Conservation (phyloP, 169 alveolate species). For the Perkinsus olseni region DNA sequence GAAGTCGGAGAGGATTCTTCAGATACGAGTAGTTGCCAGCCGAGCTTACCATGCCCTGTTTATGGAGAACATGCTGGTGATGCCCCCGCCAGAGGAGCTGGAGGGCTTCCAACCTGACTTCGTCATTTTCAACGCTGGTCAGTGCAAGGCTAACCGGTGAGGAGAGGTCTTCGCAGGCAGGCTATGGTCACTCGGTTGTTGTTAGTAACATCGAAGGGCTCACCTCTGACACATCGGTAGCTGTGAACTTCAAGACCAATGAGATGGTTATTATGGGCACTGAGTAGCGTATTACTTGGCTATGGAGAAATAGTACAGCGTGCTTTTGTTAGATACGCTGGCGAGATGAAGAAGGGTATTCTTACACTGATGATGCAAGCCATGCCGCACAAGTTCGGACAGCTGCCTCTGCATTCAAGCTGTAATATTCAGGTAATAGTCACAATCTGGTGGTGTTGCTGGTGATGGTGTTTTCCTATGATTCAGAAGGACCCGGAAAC, state of each 20-base stretch:
- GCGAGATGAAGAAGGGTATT: conserved; percentile 88
- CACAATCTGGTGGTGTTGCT: not conserved
- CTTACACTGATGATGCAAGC: conserved; percentile 77
- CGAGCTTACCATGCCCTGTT: conserved; percentile 87
- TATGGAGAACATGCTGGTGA: conserved; percentile 81
- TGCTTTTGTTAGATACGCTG: conserved; percentile 60
- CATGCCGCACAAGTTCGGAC: conserved; percentile 65
- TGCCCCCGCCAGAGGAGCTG: conserved; percentile 61
- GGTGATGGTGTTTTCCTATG: not conserved
- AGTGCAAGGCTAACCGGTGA: not conserved
- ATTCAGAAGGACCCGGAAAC: not conserved
- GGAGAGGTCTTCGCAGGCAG: no score
- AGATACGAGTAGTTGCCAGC: conserved; percentile 50
- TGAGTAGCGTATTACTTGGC: conserved; percentile 41
- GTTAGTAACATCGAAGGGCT: conserved; percentile 41
- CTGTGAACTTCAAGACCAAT: conserved; percentile 64
- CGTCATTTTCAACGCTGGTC: conserved; percentile 79
- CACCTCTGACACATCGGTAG: conserved; percentile 71
- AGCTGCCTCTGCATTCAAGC: conserved; percentile 80
- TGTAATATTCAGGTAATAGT: conserved; percentile 49
- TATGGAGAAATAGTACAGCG: not conserved
- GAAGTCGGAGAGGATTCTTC: not conserved
- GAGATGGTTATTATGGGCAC: conserved; percentile 80
- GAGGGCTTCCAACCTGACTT: conserved; percentile 69
- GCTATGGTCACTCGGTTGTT: not conserved